A percentile compares a stretch with the other conserved stretches of the same genome.
Evolutionary conservation across 176 grass and related monocot genomes (phyloP).

Genomic region (Echinochloa phyllopogon): DNA sequence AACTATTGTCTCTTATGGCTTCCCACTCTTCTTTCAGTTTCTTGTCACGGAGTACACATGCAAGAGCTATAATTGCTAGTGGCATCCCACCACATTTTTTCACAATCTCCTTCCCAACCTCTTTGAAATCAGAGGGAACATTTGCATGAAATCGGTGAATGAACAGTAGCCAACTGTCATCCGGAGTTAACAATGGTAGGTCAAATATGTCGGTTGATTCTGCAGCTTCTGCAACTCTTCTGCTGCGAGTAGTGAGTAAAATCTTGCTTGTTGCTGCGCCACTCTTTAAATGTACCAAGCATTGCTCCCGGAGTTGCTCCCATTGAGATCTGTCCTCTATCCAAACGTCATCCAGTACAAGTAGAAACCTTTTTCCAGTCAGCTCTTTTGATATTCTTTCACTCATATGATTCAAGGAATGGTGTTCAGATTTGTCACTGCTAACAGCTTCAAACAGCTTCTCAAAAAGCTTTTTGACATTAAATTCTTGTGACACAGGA

Average conservation of each 20-base stretch:
- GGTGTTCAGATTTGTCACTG: background rate
- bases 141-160: background rate
- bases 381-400: background rate
- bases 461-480: background rate
- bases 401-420: background rate
- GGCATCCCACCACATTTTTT: conserved; percentile 49
- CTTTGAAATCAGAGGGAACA: background rate
- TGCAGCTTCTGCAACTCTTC: background rate
- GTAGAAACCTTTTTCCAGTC: background rate
- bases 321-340: background rate
- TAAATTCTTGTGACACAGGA: conserved; percentile 28
- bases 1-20: background rate
- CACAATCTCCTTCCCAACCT: conserved; percentile 41
- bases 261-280: conserved; percentile 5
- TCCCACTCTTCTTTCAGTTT: conserved; percentile 1
- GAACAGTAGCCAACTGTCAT: conserved; percentile 1
- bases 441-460: background rate
- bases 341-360: conserved; percentile 56
- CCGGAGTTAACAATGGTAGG: background rate
- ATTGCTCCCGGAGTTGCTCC: background rate
- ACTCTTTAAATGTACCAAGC: background rate
- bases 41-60: background rate
- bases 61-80: conserved; percentile 39
- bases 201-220: background rate
- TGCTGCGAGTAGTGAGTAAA: conserved; percentile 32